phyloP scores from a whole-genome alignment of 2,329 filamentous ascomycete genomes.

The Pseudofabraea citricarpa region DNA sequence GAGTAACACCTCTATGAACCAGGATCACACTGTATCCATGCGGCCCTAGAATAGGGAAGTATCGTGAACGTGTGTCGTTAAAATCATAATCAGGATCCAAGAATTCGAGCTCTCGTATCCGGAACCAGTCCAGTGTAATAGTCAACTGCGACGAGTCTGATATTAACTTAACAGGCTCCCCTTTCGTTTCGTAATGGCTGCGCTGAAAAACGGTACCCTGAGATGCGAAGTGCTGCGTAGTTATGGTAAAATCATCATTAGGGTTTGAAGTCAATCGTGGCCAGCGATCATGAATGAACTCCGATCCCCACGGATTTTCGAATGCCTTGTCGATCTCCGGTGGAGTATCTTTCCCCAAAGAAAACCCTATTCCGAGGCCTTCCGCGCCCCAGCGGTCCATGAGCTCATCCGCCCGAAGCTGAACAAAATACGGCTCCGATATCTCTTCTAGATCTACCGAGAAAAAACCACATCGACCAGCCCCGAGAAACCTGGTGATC shows the following conservation, averaged over 20 bases:
- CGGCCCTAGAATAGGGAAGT: background rate
- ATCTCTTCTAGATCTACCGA: background rate
- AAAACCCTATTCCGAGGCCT: background rate
- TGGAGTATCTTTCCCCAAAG: background rate
- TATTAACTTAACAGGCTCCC: background rate
- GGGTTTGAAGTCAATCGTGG: background rate
- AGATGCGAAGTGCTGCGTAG: background rate
- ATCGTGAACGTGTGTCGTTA: background rate
- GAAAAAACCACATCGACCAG: background rate
- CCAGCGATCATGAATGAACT: background rate
- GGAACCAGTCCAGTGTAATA: background rate
- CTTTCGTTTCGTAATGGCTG: background rate
- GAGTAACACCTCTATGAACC: background rate
- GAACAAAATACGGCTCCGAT: background rate
- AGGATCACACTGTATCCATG: background rate
- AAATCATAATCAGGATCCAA: background rate
- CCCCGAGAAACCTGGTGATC: background rate
- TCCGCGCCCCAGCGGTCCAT: background rate
- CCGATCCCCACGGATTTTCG: background rate
- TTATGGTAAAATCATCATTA: background rate
- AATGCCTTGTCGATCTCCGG: background rate
- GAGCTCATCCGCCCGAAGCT: background rate
- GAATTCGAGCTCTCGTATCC: background rate
- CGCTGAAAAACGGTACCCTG: background rate
- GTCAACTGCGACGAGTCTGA: background rate